A percentile compares a stretch with the other conserved stretches of the same genome.
Conservation (phyloP, 2,329 filamentous ascomycete species). For the Dothidotthia symphoricarpi region DNA sequence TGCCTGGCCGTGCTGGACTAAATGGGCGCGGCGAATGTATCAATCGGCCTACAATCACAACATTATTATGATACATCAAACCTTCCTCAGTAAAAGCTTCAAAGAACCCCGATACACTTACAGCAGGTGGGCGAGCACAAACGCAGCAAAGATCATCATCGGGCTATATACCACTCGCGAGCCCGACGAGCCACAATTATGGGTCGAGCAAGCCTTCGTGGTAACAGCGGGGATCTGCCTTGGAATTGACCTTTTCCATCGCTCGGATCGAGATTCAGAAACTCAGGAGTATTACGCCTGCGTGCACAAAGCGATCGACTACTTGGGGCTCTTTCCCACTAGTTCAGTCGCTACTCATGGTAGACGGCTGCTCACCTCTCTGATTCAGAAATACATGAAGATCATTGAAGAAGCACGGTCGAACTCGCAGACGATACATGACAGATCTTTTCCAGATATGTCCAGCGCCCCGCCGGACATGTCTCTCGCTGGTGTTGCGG, state of each 20-base stretch:
- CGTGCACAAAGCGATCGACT: constrained; percentile 34
- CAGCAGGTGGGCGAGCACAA: constrained; percentile 45
- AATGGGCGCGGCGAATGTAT: constrained; percentile 43
- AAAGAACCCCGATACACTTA: constrained; percentile 45
- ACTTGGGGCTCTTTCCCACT: constrained; percentile 35
- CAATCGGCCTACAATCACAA: constrained; percentile 45
- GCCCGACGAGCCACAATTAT: constrained; percentile 44
- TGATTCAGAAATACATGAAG: constrained; percentile 33
- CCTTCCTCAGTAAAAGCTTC: constrained; percentile 45
- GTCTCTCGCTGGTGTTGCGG: constrained; percentile 8
- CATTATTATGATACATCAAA: constrained; percentile 49
- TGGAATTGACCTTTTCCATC: constrained; percentile 31
- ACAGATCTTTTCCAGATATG: constrained; percentile 4
- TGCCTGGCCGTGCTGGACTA: constrained; percentile 44
- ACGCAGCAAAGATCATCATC: constrained; percentile 44
- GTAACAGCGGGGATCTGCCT: constrained; percentile 33
- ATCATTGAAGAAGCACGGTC: constrained; percentile 13
- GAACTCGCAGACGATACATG: constrained; percentile 3
- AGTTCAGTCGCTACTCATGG: constrained; percentile 44
- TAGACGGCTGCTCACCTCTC: constrained; percentile 38
- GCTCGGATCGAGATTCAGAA: constrained; percentile 21
- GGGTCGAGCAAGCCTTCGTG: constrained; percentile 42
- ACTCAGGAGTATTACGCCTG: constrained; percentile 24
- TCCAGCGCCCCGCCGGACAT: constrained; percentile 11
- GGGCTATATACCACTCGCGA: constrained; percentile 39